Conservation (phyloP, 345 rosid species). For the Moricandia moricandioides region DNA sequence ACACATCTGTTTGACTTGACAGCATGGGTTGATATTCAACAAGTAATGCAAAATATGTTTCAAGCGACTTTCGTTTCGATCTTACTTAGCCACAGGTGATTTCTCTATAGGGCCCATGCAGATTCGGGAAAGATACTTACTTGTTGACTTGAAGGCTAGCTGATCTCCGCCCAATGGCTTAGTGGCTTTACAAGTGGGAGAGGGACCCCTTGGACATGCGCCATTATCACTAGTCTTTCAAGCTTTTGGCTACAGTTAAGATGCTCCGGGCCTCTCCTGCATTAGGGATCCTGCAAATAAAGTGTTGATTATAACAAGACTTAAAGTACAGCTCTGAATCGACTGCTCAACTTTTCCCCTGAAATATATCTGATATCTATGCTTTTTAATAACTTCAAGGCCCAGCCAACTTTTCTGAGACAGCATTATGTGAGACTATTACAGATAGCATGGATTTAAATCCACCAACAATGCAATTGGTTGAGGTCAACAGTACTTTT, state of each 20-base stretch:
- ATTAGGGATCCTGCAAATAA: slow-evolving; percentile 26
- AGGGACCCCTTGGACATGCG: slow-evolving; percentile 33
- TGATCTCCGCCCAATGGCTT: slow-evolving; percentile 28
- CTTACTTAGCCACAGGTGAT: slow-evolving; percentile 34
- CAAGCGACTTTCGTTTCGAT: slow-evolving; percentile 9
- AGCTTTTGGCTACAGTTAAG: slow-evolving; percentile 33
- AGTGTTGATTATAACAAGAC: slow-evolving; percentile 37
- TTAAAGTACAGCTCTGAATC: slow-evolving; percentile 30
- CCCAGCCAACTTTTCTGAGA: slow-evolving; percentile 10
- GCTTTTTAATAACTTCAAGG: slow-evolving; percentile 19
- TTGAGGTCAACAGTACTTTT: slow-evolving; percentile 7
- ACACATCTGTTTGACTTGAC: slow-evolving; percentile 34
- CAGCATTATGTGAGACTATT: slow-evolving; percentile 25
- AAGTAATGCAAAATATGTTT: slow-evolving; percentile 17
- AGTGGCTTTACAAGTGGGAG: slow-evolving; percentile 37
- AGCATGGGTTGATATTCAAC: slow-evolving; percentile 27
- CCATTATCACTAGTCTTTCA: slow-evolving; percentile 35
- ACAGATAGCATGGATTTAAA: slow-evolving; percentile 19
- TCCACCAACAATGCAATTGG: slow-evolving; percentile 20
- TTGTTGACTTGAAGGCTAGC: slow-evolving; percentile 32
- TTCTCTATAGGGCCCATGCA: slow-evolving; percentile 32
- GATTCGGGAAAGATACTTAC: slow-evolving; percentile 28
- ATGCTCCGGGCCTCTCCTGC: slow-evolving; percentile 31
- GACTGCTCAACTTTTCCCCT: slow-evolving; percentile 26
- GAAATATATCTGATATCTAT: slow-evolving; percentile 34